Conservation (phyloP, 768 basidiomycete genomes). For the Amanita polypyramis region DNA sequence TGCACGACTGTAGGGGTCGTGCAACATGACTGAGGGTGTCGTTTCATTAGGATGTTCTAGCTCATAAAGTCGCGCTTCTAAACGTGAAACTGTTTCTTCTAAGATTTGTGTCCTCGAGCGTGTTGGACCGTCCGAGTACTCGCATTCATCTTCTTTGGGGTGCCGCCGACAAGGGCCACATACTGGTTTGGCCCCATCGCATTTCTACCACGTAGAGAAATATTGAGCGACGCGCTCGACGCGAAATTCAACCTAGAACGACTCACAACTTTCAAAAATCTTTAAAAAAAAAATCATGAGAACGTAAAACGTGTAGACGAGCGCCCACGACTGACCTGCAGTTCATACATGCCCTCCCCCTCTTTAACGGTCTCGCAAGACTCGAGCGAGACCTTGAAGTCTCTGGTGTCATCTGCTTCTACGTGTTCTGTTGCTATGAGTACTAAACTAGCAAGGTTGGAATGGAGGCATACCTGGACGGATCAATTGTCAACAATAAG, state of each 20-base stretch:
- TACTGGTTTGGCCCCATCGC: conserved; percentile 52
- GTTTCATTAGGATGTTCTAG: conserved; percentile 41
- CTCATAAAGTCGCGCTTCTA: conserved; percentile 48
- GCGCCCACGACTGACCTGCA: conserved; percentile 30
- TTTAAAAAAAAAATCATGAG: conserved; percentile 13
- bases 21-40: conserved; percentile 36
- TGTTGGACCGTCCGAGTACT: conserved; percentile 56
- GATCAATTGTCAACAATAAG: neutral
- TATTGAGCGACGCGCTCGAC: neutral
- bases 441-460: neutral
- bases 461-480: conserved; percentile 1
- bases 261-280: conserved; percentile 42
- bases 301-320: conserved; percentile 1
- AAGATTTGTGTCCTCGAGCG: conserved; percentile 50
- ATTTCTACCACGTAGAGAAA: conserved; percentile 31
- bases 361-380: conserved; percentile 32
- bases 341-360: conserved; percentile 45
- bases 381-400: conserved; percentile 6
- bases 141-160: conserved; percentile 57
- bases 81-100: conserved; percentile 45
- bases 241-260: neutral
- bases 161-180: conserved; percentile 55
- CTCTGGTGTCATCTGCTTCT: conserved; percentile 3
- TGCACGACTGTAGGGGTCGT: conserved; percentile 35
- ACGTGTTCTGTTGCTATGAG: conserved; percentile 2